Percentiles rank a stretch among this genome's conserved stretches.
These are phyloP conservation scores for Penicillium lividum DNA, from an alignment of 495 filamentous ascomycete species.

Conservation along the genomic window DNA sequence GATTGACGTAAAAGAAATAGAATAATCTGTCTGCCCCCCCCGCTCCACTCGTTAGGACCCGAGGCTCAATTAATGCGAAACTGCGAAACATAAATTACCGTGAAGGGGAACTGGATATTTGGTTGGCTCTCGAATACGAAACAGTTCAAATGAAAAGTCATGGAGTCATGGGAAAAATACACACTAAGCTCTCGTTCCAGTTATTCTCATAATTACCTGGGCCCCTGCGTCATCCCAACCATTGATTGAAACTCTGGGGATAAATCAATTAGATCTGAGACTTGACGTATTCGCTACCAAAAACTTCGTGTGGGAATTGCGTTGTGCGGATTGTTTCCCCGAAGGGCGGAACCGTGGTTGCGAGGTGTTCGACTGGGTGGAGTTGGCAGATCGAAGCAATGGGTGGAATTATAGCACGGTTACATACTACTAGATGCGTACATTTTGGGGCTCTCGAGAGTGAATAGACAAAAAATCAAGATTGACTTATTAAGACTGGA, in stretches of 20 bases:
- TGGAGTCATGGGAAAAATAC: background rate
- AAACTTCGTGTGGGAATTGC: background rate
- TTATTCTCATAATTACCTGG: background rate
- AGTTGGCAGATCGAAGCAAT: background rate
- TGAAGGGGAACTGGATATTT: background rate
- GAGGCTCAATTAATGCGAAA: conserved; percentile 27
- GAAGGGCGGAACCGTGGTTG: background rate
- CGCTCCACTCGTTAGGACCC: conserved; percentile 16
- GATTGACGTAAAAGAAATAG: background rate
- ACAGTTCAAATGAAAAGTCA: background rate
- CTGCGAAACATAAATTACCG: conserved; percentile 1
- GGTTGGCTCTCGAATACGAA: background rate
- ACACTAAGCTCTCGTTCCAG: background rate
- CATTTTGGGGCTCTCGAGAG: background rate
- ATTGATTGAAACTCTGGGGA: background rate
- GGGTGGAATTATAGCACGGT: too few relatives aligned
- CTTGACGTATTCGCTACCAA: conserved; percentile 1
- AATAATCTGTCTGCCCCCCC: background rate
- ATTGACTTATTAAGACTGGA: background rate
- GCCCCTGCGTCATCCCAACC: background rate
- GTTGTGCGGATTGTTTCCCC: background rate
- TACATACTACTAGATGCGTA: too few relatives aligned
- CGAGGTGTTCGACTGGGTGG: background rate
- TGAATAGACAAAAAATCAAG: background rate
- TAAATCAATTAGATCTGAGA: background rate